Conservation (phyloP, 2,329 filamentous ascomycete species). For the Pleurostoma richardsiae region DNA sequence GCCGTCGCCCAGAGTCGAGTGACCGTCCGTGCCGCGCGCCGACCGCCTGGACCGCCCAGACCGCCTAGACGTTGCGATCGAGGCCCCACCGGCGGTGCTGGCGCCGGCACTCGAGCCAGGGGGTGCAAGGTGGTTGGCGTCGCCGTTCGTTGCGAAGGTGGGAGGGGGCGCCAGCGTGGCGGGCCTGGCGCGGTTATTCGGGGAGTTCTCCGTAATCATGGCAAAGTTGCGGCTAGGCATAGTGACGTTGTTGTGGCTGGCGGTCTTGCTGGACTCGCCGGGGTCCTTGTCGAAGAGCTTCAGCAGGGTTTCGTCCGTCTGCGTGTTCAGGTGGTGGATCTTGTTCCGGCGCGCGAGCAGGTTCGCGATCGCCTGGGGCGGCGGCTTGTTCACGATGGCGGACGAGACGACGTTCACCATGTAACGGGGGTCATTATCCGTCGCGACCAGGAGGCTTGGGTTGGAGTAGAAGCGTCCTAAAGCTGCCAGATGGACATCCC, state of each 20-base stretch:
- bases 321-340: conserved; percentile 60
- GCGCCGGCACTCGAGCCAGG: conserved; percentile 13
- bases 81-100: conserved; percentile 8
- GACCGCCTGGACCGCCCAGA: conserved; percentile 3
- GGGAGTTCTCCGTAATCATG: conserved; percentile 83
- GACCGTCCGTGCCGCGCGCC: conserved; percentile 52
- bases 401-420: conserved; percentile 94
- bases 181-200: conserved; percentile 30
- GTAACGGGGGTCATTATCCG: conserved; percentile 82
- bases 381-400: conserved; percentile 92
- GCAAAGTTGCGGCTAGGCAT: conserved; percentile 95
- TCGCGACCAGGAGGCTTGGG: conserved; percentile 69
- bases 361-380: conserved; percentile 82
- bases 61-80: background rate
- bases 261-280: conserved; percentile 69
- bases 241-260: conserved; percentile 73
- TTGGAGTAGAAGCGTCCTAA: conserved; percentile 94
- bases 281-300: conserved; percentile 90
- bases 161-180: conserved; percentile 4
- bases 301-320: conserved; percentile 90
- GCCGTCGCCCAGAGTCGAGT: conserved; percentile 67
- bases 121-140: background rate
- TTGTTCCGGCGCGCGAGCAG: conserved; percentile 87
- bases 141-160: background rate
- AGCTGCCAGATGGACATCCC: conserved; percentile 89